Conservation (phyloP, 2,329 filamentous ascomycete species). For the Neonectria neomacrospora region DNA sequence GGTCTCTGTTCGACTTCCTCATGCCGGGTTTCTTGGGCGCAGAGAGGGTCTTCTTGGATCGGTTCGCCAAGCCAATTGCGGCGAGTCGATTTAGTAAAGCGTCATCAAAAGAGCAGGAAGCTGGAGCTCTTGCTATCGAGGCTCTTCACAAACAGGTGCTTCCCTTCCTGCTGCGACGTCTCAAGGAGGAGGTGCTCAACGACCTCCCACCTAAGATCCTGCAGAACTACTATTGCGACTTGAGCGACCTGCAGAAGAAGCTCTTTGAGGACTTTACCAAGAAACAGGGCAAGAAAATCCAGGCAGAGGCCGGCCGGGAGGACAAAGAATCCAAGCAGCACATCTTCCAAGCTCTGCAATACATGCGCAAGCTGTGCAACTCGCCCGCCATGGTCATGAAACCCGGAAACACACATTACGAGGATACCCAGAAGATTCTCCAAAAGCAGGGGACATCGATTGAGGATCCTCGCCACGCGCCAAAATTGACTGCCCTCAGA, state of each 20-base stretch:
- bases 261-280: slow-evolving; percentile 97
- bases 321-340: slow-evolving; percentile 97
- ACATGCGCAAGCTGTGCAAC: slow-evolving; percentile 99
- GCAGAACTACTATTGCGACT: slow-evolving; percentile 99
- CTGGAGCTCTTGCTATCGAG: slow-evolving; percentile 94
- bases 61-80: slow-evolving; percentile 94
- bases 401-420: slow-evolving; percentile 89
- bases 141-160: slow-evolving; percentile 98
- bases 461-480: slow-evolving; percentile 87
- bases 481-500: slow-evolving; percentile 88
- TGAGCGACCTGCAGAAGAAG: slow-evolving; percentile 92
- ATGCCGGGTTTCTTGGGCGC: slow-evolving; percentile 98
- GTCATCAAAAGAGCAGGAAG: slow-evolving; percentile 97
- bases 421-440: slow-evolving; percentile 84
- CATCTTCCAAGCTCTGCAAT: slow-evolving; percentile 98
- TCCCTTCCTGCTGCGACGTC: slow-evolving; percentile 91
- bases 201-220: slow-evolving; percentile 98
- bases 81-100: slow-evolving; percentile 96
- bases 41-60: slow-evolving; percentile 93
- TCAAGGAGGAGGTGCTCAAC: slow-evolving; percentile 97
- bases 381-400: slow-evolving; percentile 97
- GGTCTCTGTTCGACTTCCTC: slow-evolving; percentile 98
- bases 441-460: slow-evolving; percentile 82
- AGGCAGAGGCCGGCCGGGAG: slow-evolving; percentile 82
- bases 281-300: slow-evolving; percentile 89